A percentile compares a stretch with the other conserved stretches of the same genome.
These are phyloP conservation scores for Colletotrichum viniferum DNA, from an alignment of 2,329 filamentous ascomycete genomes.

Conservation along the genomic window DNA sequence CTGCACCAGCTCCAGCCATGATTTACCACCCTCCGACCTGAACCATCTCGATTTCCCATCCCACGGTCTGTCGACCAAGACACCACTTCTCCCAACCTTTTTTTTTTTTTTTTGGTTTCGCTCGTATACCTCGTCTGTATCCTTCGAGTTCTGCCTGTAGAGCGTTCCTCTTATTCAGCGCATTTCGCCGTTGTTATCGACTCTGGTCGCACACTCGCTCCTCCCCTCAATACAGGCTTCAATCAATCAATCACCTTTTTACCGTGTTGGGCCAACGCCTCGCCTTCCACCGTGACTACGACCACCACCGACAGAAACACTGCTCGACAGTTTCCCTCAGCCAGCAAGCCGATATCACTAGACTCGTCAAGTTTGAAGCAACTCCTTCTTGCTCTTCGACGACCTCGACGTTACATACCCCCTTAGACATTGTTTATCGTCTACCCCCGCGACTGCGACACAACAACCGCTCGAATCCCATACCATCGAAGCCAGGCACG, in stretches of 20 bases:
- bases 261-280: not conserved
- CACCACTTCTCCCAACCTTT: not conserved
- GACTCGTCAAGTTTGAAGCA: not conserved
- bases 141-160: not conserved
- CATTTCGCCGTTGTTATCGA: not conserved
- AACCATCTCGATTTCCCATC: not conserved
- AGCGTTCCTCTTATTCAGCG: not conserved
- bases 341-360: not conserved
- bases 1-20: not conserved
- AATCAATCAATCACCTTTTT: not conserved
- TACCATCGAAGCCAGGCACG: conserved; percentile 1
- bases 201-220: not conserved
- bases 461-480: conserved; percentile 1
- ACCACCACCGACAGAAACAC: not conserved
- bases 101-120: not conserved
- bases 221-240: not conserved
- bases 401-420: not conserved
- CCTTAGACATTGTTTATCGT: not conserved
- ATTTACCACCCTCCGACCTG: not conserved
- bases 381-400: not conserved
- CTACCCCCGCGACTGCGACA: not conserved
- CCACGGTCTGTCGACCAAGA: not conserved
- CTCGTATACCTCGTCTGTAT: conserved; percentile 16
- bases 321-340: not conserved
- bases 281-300: not conserved